Evolutionary conservation across 2,329 filamentous ascomycete genomes (phyloP), one percentile per base, ranked within the genome.

Genomic region (Rachicladosporium sp.): DNA sequence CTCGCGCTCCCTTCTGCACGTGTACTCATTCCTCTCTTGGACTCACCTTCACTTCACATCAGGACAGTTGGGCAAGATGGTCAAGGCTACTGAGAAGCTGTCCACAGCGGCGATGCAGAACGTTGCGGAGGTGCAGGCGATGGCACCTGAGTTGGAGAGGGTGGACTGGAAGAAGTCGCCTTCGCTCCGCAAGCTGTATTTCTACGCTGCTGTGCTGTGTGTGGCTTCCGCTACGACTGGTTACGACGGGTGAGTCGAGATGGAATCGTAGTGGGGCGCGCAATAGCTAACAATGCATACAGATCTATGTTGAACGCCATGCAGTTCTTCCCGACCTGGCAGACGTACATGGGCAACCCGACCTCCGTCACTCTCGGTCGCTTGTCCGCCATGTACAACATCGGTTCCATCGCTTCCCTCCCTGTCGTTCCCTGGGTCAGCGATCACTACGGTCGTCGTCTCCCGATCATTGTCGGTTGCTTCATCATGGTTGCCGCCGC

Each of bases 291-390:
- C 3, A 27, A 27, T 27, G 19, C 11, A 33, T 33, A 11, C 12
- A 41, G 42, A 23, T 37, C 34, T 29, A 41, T 44, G 42, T 37
- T 44, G 31, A 44, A 44, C 35, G 34, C 38, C 34, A 37, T 37
- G 34, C 42, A 41, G 50, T 53, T 48, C 47, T 50, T 43, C 48
- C 44, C 29, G 40, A 49, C 21, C 41, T 51, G 41, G 47, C 49
- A 54, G 37, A 19, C 46, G 10, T 46, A 50, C 38, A 47, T 55
- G 31, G 46, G 41, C 13, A 44, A 48, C 13, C 43, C 44, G 9
- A 50, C 49, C n/a, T 43, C 47, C n/a, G 49, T 31, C n/a, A 43
- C 53, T 33, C 46, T 56, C 6, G 55, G 56, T 23, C 41, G 53
- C 30, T 46, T 52, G 33, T 46, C 44, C 23, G 45, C 46, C 23